A percentile compares a stretch with the other conserved stretches of the same genome.
Conservation (phyloP, 1,139 yeast genomes). For the Kodamaea fungicola region DNA sequence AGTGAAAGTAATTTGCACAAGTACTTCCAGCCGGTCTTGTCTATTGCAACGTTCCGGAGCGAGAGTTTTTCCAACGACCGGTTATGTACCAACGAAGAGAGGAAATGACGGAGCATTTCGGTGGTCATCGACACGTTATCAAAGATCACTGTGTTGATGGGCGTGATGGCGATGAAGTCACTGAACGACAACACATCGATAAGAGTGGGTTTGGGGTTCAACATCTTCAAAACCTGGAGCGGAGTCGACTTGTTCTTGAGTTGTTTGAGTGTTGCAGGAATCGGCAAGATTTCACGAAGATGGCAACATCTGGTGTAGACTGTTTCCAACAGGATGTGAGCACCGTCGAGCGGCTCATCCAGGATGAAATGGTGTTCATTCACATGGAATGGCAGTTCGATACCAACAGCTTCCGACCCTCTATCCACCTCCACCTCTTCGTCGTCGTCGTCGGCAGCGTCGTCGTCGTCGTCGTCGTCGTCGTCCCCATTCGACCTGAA, state of each 20-base stretch:
- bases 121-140: conserved; percentile 80
- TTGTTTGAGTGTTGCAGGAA: conserved; percentile 86
- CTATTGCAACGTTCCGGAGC: conserved; percentile 73
- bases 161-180: conserved; percentile 82
- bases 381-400: conserved; percentile 60
- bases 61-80: conserved; percentile 65
- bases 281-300: conserved; percentile 85
- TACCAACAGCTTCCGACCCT: conserved; percentile 23
- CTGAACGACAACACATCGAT: conserved; percentile 86
- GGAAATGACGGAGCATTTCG: conserved; percentile 72
- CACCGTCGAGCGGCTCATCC: neutral
- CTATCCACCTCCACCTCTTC: conserved; percentile 12
- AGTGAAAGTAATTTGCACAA: conserved; percentile 68
- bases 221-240: conserved; percentile 67
- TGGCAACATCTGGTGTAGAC: conserved; percentile 92
- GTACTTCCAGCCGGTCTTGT: conserved; percentile 66
- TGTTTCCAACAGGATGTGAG: conserved; percentile 45
- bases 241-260: conserved; percentile 74
- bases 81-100: conserved; percentile 60
- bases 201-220: conserved; percentile 87
- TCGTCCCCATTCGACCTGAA: conserved; percentile 11
- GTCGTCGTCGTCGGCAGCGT: conserved; percentile 24
- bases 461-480: conserved; percentile 16
- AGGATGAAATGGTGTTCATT: conserved; percentile 58
- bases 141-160: conserved; percentile 72